Percentiles rank a stretch among this genome's conserved stretches.
phyloP scores from a whole-genome alignment of 805 yeast species.

The Lipomyces yamadae region DNA sequence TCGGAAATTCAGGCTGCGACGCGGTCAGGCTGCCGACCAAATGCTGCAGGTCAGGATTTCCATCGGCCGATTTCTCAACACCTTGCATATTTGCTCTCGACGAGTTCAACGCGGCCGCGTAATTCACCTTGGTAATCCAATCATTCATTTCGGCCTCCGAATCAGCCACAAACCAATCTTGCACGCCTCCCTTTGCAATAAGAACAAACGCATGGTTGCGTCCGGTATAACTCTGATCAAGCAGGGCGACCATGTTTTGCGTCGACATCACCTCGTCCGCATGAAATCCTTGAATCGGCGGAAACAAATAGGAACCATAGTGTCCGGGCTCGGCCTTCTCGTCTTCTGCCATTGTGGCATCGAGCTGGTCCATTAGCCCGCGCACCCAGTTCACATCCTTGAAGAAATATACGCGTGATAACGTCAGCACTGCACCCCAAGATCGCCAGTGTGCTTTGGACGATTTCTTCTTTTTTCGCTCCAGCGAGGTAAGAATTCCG shows the following conservation, averaged over 20 bases:
- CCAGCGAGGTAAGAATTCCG: slow-evolving; percentile 47
- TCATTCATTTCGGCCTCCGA: slow-evolving; percentile 55
- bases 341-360: slow-evolving; percentile 13
- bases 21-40: slow-evolving; percentile 24
- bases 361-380: slow-evolving; percentile 38
- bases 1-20: background rate
- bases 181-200: slow-evolving; percentile 43
- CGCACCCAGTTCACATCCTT: slow-evolving; percentile 48
- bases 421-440: slow-evolving; percentile 52
- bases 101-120: slow-evolving; percentile 54
- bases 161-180: slow-evolving; percentile 51
- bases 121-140: slow-evolving; percentile 65
- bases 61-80: slow-evolving; percentile 19
- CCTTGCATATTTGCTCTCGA: slow-evolving; percentile 41
- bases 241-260: slow-evolving; percentile 51
- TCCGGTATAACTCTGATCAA: slow-evolving; percentile 32
- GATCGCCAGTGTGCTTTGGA: slow-evolving; percentile 46
- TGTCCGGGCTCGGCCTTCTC: slow-evolving; percentile 13
- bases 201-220: slow-evolving; percentile 42
- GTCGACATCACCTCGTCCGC: slow-evolving; percentile 48
- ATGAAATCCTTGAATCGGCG: slow-evolving; percentile 48
- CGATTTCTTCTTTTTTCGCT: slow-evolving; percentile 44
- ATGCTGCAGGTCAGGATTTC: slow-evolving; percentile 16
- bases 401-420: slow-evolving; percentile 50
- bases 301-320: slow-evolving; percentile 33